A percentile compares a stretch with the other conserved stretches of the same genome.
Conservation (phyloP, 371 early-diverging fungal species). For the Mortierella sp. region DNA sequence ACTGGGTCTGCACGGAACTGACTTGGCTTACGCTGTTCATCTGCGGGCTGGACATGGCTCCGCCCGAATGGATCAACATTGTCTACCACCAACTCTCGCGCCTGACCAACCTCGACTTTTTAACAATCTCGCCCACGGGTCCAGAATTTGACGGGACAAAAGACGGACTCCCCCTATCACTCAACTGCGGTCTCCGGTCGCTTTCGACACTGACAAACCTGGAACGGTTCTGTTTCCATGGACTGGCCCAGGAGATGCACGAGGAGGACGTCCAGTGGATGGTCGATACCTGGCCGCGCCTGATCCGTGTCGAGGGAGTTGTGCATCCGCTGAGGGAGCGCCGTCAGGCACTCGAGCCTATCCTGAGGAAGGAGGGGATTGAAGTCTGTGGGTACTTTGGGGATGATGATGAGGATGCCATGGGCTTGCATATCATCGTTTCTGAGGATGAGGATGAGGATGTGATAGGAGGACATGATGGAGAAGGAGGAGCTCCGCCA, state of each 20-base stretch:
- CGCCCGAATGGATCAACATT: slow-evolving; percentile 1
- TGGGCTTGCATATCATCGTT: not conserved
- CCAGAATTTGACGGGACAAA: not conserved
- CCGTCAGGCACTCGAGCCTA: not conserved
- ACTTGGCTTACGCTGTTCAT: slow-evolving; percentile 7
- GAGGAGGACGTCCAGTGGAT: slow-evolving; percentile 18
- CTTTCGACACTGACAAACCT: not conserved
- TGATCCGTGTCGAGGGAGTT: slow-evolving; percentile 9
- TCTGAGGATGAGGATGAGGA: slow-evolving; percentile 6
- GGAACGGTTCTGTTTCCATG: slow-evolving; percentile 14
- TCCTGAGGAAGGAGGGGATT: not conserved
- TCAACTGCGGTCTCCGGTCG: slow-evolving; percentile 13
- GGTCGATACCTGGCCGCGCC: slow-evolving; percentile 16
- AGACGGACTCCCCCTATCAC: slow-evolving; percentile 13
- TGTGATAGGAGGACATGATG: not conserved
- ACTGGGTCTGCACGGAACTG: slow-evolving; percentile 24
- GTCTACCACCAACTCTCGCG: slow-evolving; percentile 21
- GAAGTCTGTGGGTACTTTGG: slow-evolving; percentile 1
- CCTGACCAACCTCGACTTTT: slow-evolving; percentile 6
- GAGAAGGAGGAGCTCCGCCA: not conserved
- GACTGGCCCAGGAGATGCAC: slow-evolving; percentile 12
- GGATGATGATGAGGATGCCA: slow-evolving; percentile 2
- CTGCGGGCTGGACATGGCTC: slow-evolving; percentile 23
- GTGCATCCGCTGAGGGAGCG: slow-evolving; percentile 11
- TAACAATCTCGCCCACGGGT: slow-evolving; percentile 9